Conservation (phyloP, 495 filamentous ascomycete species). For the Pyrenula aspistea region DNA sequence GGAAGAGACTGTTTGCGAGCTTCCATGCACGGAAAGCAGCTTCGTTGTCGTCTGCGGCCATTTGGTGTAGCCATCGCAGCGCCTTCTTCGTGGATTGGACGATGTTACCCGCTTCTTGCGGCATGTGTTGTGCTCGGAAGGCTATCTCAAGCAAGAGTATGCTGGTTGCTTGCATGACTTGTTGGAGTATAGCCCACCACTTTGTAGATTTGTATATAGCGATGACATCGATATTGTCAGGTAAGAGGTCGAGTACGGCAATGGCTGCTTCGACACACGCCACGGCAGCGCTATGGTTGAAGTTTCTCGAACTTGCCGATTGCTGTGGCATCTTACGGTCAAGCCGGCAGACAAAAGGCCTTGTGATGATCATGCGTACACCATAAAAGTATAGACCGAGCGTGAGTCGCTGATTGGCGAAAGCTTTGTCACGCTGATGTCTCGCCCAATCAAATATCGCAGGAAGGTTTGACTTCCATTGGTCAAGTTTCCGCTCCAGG, state of each 20-base stretch:
- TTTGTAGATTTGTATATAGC: conserved; percentile 43
- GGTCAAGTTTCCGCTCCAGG: conserved; percentile 36
- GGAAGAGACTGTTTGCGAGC: conserved; percentile 34
- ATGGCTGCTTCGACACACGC: conserved; percentile 42
- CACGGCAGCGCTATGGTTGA: conserved; percentile 44
- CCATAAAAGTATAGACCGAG: conserved; percentile 48
- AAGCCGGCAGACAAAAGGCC: conserved; percentile 52
- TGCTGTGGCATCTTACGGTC: conserved; percentile 35
- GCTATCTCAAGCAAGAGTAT: conserved; percentile 52
- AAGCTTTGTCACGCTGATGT: conserved; percentile 19
- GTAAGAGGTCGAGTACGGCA: conserved; percentile 40
- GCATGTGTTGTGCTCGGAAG: conserved; percentile 42
- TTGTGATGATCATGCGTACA: conserved; percentile 45
- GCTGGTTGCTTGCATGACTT: conserved; percentile 49
- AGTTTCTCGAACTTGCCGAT: conserved; percentile 26
- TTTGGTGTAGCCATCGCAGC: conserved; percentile 38
- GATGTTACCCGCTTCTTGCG: conserved; percentile 33
- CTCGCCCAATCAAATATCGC: conserved; percentile 34
- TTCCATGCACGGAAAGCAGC: conserved; percentile 45
- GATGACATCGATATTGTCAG: conserved; percentile 28
- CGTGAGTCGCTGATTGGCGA: conserved; percentile 25
- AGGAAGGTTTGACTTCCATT: conserved; percentile 43
- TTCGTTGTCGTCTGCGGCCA: conserved; percentile 37
- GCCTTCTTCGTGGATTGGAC: conserved; percentile 39
- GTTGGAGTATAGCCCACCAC: conserved; percentile 58